These are phyloP conservation scores for Chlamydomonas asymmetrica DNA, from an alignment of 139 green algal species.

Conservation along the genomic window DNA sequence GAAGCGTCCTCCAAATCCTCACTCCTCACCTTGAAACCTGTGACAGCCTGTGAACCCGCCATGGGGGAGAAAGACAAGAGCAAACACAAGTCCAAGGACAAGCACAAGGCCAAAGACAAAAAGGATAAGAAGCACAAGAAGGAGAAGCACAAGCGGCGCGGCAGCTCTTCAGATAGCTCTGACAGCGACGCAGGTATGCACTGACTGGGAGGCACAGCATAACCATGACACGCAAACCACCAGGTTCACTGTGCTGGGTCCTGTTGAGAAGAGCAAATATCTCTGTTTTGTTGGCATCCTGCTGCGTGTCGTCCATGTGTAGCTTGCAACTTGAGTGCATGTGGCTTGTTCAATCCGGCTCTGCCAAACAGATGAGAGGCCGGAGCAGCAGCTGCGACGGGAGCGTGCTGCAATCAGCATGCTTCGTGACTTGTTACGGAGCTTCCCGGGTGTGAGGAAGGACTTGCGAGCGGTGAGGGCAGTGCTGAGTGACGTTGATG, in stretches of 20 bases:
- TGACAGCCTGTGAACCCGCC: too few relatives aligned
- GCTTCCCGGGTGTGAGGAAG: conserved; percentile 28
- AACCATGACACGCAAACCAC: too few relatives aligned
- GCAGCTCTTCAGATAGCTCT: background rate
- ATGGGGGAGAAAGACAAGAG: conserved; percentile 20
- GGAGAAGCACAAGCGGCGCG: background rate
- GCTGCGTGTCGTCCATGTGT: background rate
- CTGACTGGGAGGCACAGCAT: too few relatives aligned
- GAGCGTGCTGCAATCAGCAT: conserved; percentile 30
- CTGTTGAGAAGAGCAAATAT: background rate
- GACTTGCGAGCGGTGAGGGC: conserved; percentile 39
- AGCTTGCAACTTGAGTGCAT: background rate
- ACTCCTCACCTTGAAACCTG: too few relatives aligned
- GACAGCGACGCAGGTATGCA: conserved; percentile 17
- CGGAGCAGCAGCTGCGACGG: conserved; percentile 20
- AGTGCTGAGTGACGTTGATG: too few relatives aligned
- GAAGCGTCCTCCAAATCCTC: too few relatives aligned
- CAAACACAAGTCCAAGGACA: conserved; percentile 3
- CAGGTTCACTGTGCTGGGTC: too few relatives aligned
- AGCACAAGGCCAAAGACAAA: background rate
- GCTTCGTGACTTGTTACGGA: conserved; percentile 20
- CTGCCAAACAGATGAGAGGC: background rate
- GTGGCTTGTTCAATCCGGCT: background rate
- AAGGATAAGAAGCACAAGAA: background rate
- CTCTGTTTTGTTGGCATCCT: background rate